phyloP scores from a whole-genome alignment of 2,329 filamentous ascomycete species.

The Ceratocystis papillata region DNA sequence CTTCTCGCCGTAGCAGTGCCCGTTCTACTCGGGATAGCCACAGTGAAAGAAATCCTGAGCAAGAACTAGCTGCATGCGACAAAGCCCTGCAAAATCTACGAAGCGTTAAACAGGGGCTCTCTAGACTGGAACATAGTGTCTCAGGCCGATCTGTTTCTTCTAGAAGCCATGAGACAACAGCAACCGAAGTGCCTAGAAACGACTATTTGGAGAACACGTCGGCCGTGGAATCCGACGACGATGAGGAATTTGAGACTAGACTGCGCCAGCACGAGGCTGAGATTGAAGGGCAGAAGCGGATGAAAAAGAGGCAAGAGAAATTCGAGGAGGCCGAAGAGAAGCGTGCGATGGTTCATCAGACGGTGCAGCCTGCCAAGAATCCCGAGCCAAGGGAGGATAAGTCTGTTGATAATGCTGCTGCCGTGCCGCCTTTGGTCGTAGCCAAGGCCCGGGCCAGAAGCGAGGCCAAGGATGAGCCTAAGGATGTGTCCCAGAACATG shows the following conservation, averaged over 20 bases:
- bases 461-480: neutral
- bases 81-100: conserved; percentile 20
- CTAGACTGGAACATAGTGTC: conserved; percentile 12
- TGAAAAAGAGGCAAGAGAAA: neutral
- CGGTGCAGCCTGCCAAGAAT: neutral
- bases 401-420: neutral
- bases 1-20: conserved; percentile 12
- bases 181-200: conserved; percentile 11
- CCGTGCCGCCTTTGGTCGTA: neutral
- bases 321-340: neutral
- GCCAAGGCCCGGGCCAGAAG: neutral
- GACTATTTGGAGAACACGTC: conserved; percentile 25
- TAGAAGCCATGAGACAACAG: conserved; percentile 3
- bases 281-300: conserved; percentile 24
- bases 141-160: conserved; percentile 1
- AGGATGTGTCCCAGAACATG: neutral
- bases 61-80: conserved; percentile 19
- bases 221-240: conserved; percentile 29
- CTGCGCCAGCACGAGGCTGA: conserved; percentile 33
- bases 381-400: neutral
- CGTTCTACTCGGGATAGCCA: neutral
- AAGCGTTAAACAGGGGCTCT: conserved; percentile 6
- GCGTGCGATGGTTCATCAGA: conserved; percentile 7
- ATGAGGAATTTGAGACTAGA: conserved; percentile 5
- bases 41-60: conserved; percentile 3